Conservation (phyloP, 208 protist genomes). For the Leishmania mexicana region DNA sequence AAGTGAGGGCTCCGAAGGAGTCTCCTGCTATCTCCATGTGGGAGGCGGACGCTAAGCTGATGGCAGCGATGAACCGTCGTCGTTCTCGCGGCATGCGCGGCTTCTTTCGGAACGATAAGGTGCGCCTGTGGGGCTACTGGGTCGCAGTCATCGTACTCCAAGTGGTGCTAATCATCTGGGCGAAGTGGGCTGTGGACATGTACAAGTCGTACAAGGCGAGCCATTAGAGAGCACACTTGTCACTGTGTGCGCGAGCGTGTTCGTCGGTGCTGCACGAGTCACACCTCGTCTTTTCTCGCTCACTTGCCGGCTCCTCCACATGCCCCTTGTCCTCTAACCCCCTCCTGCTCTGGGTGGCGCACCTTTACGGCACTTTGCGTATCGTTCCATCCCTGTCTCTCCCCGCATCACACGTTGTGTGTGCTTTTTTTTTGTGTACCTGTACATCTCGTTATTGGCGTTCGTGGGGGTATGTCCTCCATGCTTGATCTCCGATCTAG, state of each 20-base stretch:
- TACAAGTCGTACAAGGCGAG: conserved; percentile 39
- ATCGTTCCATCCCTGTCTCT: not conserved
- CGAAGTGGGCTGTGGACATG: conserved; percentile 59
- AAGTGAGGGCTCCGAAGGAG: conserved; percentile 7
- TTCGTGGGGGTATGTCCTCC: not conserved
- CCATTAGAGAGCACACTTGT: conserved; percentile 2
- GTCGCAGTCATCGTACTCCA: conserved; percentile 56
- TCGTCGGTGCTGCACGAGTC: not conserved
- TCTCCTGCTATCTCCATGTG: conserved; percentile 12
- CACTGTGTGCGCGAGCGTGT: not conserved
- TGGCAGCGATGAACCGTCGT: conserved; percentile 57
- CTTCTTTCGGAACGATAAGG: conserved; percentile 3
- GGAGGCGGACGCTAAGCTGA: conserved; percentile 39
- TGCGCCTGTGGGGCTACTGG: conserved; percentile 53
- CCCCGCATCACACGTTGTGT: not conserved
- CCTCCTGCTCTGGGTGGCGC: not conserved
- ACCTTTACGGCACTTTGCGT: not conserved
- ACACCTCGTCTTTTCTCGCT: not conserved
- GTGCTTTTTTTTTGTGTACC: not conserved
- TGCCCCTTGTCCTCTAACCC: not conserved
- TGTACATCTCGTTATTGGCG: not conserved
- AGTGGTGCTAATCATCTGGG: conserved; percentile 66
- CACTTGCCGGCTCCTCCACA: not conserved
- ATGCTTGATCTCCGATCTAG: not conserved
- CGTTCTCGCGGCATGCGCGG: conserved; percentile 26